A percentile compares a stretch with the other conserved stretches of the same genome.
Evolutionary conservation across 805 yeast species (phyloP).

Genomic region (Monosporozyma yasuniensis): DNA sequence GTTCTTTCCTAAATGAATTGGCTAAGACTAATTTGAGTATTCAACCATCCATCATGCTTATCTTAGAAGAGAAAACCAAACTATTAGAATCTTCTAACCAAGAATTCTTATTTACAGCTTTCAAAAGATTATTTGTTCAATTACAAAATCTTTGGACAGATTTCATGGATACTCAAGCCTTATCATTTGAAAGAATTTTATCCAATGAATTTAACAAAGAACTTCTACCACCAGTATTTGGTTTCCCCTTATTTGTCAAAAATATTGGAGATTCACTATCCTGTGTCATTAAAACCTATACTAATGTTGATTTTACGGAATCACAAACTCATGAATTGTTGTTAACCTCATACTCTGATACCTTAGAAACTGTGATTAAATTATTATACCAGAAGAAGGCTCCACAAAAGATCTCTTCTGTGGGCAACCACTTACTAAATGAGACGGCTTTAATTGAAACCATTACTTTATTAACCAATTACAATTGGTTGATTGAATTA

Average conservation of each 20-base stretch:
- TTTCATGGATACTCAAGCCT: conserved; percentile 46
- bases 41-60: conserved; percentile 35
- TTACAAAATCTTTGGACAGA: conserved; percentile 49
- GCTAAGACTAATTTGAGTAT: conserved; percentile 33
- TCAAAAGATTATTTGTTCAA: conserved; percentile 45
- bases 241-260: conserved; percentile 39
- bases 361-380: conserved; percentile 4
- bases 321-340: background rate
- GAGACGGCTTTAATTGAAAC: conserved; percentile 30
- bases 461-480: conserved; percentile 44
- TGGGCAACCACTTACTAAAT: conserved; percentile 1
- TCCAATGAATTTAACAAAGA: conserved; percentile 29
- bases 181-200: conserved; percentile 32
- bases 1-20: conserved; percentile 28
- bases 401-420: background rate
- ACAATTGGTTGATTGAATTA: conserved; percentile 42
- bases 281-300: background rate
- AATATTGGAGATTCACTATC: conserved; percentile 16
- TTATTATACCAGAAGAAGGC: conserved; percentile 1
- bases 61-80: conserved; percentile 33
- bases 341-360: background rate
- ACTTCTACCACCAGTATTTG: conserved; percentile 38
- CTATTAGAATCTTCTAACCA: conserved; percentile 45
- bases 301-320: background rate
- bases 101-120: conserved; percentile 48